Base-by-base conservation (phyloP, 1,284 basidiomycete species). In the Boletus smithii region DNA sequence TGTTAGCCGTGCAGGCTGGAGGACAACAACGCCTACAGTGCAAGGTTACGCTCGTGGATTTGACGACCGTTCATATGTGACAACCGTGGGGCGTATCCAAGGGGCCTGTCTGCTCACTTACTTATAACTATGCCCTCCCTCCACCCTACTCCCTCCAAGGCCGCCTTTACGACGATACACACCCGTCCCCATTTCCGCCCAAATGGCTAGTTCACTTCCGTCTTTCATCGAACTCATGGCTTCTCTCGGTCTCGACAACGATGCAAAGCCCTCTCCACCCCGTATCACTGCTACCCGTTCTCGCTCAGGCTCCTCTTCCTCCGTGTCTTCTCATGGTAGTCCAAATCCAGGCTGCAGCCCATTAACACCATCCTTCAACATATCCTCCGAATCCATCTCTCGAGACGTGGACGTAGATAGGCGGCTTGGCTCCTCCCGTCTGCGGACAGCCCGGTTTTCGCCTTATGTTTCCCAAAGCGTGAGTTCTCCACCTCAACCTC, bases 151-250 rank as follows among this genome's bases (percentile, higher is more conserved):
- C 61, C 62, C 68, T 69, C 69, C 72, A 74, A 73, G 49, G 64
- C 67, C 63, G 63, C 60, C 51, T 66, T 62, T 62, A 51, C 57
- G 56, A 60, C 65, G 61, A 59, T 44, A 20, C 40, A 43, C 41
- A 33, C 41, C 40, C 46, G 20, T 48, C 50, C 42, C 39, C 50
- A 53, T 56, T 54, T 67, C 57, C 63, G 46, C 48, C 43, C 44
- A 51, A 46, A 85, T 81, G 78, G 74, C 82, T 29, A 48, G 58
- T 58, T 70, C 84, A 60, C 82, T 90, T 61, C 87, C 87, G 61
- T 88, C 87, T 50, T 90, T 90, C 66, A 81, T 88, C 51, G 81
- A 89, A 69, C 83, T 90, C 65, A 88, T 90, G 85, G 78, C 80
- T 53, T 79, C 87, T 53, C 74, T 90, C 56, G 88, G 85, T 53